These are phyloP conservation scores for Fusarium caatingaense DNA, from an alignment of 2,329 filamentous ascomycete species.

Conservation along the genomic window DNA sequence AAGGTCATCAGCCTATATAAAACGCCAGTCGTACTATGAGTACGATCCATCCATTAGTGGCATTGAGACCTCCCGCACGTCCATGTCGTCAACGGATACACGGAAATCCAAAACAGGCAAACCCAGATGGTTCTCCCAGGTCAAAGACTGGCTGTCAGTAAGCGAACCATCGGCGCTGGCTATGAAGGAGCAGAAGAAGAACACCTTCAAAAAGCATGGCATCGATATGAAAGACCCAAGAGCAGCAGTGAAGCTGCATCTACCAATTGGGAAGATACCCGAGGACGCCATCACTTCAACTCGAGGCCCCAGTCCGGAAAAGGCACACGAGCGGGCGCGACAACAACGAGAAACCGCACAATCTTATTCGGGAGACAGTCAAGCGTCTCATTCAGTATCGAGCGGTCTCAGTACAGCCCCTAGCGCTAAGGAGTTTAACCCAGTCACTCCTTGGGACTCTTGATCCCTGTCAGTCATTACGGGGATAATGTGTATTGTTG, in stretches of 20 bases:
- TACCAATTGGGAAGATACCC: constrained; percentile 59
- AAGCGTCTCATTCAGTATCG: constrained; percentile 49
- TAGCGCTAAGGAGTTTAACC: constrained; percentile 48
- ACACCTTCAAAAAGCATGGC: constrained; percentile 57
- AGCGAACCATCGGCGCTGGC: constrained; percentile 64
- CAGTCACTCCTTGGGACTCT: constrained; percentile 51
- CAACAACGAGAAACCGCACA: constrained; percentile 49
- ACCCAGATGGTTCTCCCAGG: constrained; percentile 54
- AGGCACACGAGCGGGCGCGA: constrained; percentile 52
- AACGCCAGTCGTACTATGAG: constrained; percentile 38
- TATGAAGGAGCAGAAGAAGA: constrained; percentile 59
- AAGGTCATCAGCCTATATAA: constrained; percentile 25
- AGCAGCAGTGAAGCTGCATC: constrained; percentile 59
- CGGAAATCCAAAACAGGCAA: constrained; percentile 47
- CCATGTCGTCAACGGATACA: constrained; percentile 18
- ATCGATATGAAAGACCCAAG: constrained; percentile 57
- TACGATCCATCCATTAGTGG: constrained; percentile 41
- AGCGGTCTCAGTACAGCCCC: constrained; percentile 51
- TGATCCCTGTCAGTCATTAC: constrained; percentile 5
- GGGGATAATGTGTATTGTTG: constrained; percentile 21
- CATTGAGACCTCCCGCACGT: constrained; percentile 32
- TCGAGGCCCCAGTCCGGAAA: constrained; percentile 60
- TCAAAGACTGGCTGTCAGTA: constrained; percentile 62
- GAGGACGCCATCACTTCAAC: constrained; percentile 59
- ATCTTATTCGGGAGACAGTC: constrained; percentile 44